Base-by-base conservation (phyloP, 2,329 filamentous ascomycete genomes). In the Alternaria tenuissima region DNA sequence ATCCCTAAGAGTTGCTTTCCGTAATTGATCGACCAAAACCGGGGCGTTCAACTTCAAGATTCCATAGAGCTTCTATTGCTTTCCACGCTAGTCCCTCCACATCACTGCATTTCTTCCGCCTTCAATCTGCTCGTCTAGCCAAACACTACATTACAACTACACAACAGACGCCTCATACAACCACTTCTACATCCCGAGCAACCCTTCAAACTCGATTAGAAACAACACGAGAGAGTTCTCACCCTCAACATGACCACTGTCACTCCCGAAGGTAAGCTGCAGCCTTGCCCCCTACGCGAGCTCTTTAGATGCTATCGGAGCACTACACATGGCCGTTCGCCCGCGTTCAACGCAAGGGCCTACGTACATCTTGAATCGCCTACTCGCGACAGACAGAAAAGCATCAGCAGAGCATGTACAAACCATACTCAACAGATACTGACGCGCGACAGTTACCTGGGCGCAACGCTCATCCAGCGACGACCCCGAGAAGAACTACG, bases 391-490 rank as follows among this genome's bases (percentile, higher is more conserved):
- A 16, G 42, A 12, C 20, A 30, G 18, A 20, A 18, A n/a, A 58
- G 53, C 63, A 56, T 46, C 39, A 16, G 26, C 51, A 56, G 52
- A 57, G 60, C 51, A 39, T 61, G 44, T 22, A 38, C n/a, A 7
- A 7, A 44, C 22, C 18, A 18, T 20, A 32, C 3, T 36, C 12
- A 14, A 43, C 34, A 36, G 2, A 49, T 49, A 41, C 73, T 78
- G 65, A 77, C 64, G 61, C 47, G 18, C 30, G 20, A 60, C 75
- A 98, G 95, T 99, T 73, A 91, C 93, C 81, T 99, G 95, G 95
- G 94, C 95, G 69, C 95, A 99, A 86, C 94, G 95, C 85, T 98
- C 94, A 47, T 95, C 90, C 76, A 84, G 81, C 72, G 84, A 85
- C 70, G 94, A 97, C 56, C 79, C 91, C 57, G 86, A 89, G 79